phyloP scores from a whole-genome alignment of 768 basidiomycete genomes.

The Crepidotus variabilis region DNA sequence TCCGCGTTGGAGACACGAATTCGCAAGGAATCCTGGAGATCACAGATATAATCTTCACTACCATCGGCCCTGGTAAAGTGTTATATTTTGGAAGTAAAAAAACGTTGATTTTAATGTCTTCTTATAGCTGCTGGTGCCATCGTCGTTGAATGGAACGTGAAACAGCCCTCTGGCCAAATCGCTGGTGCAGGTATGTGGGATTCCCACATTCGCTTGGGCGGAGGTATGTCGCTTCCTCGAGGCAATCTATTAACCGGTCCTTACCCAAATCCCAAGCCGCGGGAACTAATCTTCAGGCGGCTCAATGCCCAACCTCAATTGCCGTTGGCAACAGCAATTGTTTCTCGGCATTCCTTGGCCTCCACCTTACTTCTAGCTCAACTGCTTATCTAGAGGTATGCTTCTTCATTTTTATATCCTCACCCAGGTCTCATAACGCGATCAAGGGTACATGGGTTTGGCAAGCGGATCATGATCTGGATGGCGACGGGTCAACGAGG shows the following conservation, averaged over 20 bases:
- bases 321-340: conserved; percentile 41
- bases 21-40: conserved; percentile 52
- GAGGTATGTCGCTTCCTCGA: not conserved
- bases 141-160: conserved; percentile 61
- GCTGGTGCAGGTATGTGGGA: conserved; percentile 52
- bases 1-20: conserved; percentile 43
- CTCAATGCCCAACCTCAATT: conserved; percentile 42
- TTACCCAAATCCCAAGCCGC: conserved; percentile 30
- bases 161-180: conserved; percentile 41
- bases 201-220: conserved; percentile 32
- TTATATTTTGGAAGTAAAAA: not conserved
- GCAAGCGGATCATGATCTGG: conserved; percentile 79
- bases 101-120: not conserved
- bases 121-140: conserved; percentile 47
- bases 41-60: conserved; percentile 62
- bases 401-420: not conserved
- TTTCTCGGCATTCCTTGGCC: conserved; percentile 60
- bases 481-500: conserved; percentile 43
- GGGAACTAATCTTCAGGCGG: conserved; percentile 49
- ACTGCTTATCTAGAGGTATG: conserved; percentile 60
- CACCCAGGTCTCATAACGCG: not conserved
- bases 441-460: conserved; percentile 72
- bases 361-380: conserved; percentile 54
- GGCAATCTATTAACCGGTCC: not conserved
- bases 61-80: conserved; percentile 37